Evolutionary conservation across 1,139 yeast genomes (phyloP).

Genomic region (Diutina neorugosa): DNA sequence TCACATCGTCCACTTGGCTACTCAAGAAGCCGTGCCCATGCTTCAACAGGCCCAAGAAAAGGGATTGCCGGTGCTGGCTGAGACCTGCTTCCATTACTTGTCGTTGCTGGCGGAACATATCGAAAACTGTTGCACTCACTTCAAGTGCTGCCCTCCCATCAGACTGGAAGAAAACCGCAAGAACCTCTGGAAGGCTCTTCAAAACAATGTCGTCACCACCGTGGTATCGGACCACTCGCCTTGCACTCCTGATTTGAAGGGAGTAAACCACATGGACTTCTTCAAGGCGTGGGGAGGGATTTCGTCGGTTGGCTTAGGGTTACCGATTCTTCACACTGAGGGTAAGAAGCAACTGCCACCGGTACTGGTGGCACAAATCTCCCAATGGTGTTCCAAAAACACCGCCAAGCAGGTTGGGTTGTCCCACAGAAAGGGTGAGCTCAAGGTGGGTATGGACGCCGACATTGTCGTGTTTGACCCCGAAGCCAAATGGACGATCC

Average conservation of each 20-base stretch:
- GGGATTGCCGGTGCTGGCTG: conserved; percentile 60
- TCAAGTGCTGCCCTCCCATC: conserved; percentile 93
- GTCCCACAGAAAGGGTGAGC: conserved; percentile 55
- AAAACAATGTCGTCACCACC: conserved; percentile 56
- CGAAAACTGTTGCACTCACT: conserved; percentile 64
- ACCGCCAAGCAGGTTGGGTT: conserved; percentile 84
- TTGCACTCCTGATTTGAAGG: conserved; percentile 83
- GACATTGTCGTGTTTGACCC: conserved; percentile 79
- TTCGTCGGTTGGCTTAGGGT: conserved; percentile 82
- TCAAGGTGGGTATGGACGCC: conserved; percentile 70
- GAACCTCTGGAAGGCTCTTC: conserved; percentile 66
- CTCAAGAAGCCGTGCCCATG: conserved; percentile 70
- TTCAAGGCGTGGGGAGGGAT: conserved; percentile 98
- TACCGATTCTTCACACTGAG: conserved; percentile 70
- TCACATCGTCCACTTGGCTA: conserved; percentile 85
- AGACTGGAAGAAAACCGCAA: conserved; percentile 60
- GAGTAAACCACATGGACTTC: conserved; percentile 74
- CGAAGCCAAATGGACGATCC: conserved; percentile 37
- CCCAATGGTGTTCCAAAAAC: conserved; percentile 67
- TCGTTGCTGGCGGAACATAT: conserved; percentile 67
- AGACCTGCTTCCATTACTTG: conserved; percentile 88
- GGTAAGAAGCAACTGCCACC: conserved; percentile 45
- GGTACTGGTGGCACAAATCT: conserved; percentile 48
- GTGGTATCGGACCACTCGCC: conserved; percentile 95
- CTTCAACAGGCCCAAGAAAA: conserved; percentile 49